Base-by-base conservation (phyloP, 345 rosid species). In the Arabis alpina region DNA sequence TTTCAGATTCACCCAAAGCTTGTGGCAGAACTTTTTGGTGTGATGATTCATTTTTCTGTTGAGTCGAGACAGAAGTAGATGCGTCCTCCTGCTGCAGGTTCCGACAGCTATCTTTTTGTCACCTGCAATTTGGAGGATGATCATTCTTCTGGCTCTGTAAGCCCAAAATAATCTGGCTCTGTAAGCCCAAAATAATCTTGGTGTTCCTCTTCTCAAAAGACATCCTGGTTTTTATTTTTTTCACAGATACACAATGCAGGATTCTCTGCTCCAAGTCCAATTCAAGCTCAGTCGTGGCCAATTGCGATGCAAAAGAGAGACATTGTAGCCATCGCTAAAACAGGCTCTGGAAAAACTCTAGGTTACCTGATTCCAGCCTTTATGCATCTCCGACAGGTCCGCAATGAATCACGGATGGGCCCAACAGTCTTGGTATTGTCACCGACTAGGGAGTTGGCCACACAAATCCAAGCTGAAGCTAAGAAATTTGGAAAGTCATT, bases 271-370 rank as follows among this genome's bases (percentile, higher is more conserved):
- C 99, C 99, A 37, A 89, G 95, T 61, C 99, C 99, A 72, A 91
- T 94, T 72, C 99, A 94, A 85, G 99, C 99, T 67, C 98, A 94
- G 74, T 91, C 99, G 2, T 94, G 99, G 99, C 98, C 99, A 2
- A 82, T 94, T 81, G 95, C 93, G 40, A 65, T 94, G 83, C 93
- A 87, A 69, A 82, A 85, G 77, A 84, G 88, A 69, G 97, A 94
- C 77, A 91, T 91, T 5, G 99, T 94, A 48, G 99, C 99, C 75
- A 78, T 94, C 57, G 99, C 96, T 23, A 94, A 91, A 82, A 94
- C 98, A 2, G 98, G 99, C 67, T 94, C 99, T 6, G 96, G 99
- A 34, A 94, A 94, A 83, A 94, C 99, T 10, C 77, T 91, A 70
- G 96, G 99, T 65, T 94, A 94, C 82, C 83, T 94, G 45, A 14